These are phyloP conservation scores for Dryas integrifolia DNA, from an alignment of 331 rosid species.

Conservation along the genomic window DNA sequence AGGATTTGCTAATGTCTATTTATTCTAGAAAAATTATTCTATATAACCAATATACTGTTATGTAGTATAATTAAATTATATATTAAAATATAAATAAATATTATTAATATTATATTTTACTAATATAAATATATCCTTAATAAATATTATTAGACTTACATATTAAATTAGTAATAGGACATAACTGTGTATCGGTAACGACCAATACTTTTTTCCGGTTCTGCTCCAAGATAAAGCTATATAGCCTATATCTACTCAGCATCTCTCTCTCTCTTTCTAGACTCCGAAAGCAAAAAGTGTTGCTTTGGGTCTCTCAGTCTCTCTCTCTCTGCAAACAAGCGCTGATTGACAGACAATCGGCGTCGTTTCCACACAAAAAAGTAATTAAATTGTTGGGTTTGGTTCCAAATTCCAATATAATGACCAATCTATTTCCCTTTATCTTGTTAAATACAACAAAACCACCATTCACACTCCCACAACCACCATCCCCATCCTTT, in stretches of 20 bases:
- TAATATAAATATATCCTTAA: no score
- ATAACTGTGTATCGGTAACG: no score
- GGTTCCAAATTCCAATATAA: conserved; percentile 6
- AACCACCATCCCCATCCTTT: not conserved
- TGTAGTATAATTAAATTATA: no score
- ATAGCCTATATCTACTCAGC: conserved; percentile 1
- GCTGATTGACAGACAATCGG: conserved; percentile 29
- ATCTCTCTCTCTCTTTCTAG: not conserved
- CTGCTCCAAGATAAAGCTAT: not conserved
- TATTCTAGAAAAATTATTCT: no score
- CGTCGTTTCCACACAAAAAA: conserved; percentile 42
- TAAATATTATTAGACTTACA: no score
- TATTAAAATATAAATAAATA: no score
- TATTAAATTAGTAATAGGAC: no score
- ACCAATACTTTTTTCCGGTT: no score
- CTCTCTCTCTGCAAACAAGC: not conserved
- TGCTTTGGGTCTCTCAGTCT: conserved; percentile 9
- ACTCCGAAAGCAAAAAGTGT: not conserved
- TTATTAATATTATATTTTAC: no score
- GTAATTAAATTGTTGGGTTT: not conserved
- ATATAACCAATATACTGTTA: no score
- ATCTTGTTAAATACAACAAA: not conserved
- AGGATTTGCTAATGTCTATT: no score
- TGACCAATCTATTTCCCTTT: not conserved
- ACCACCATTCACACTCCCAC: conserved; percentile 1